Conservation (phyloP, 1,284 basidiomycete genomes). For the Cystobasidium slooffiae region DNA sequence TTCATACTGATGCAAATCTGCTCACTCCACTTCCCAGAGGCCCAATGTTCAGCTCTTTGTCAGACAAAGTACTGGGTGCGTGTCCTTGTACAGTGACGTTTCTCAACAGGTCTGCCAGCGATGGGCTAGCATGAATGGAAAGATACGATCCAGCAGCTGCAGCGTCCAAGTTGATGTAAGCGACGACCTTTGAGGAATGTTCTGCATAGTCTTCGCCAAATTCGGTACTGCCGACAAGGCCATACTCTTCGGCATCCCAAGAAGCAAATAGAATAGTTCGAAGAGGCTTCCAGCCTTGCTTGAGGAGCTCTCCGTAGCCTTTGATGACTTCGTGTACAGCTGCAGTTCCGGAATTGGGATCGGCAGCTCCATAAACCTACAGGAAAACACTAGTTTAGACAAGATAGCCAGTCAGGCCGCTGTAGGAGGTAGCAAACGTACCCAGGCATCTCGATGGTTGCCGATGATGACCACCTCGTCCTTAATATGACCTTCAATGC, state of each 20-base stretch:
- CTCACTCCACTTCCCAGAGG: slow-evolving; percentile 53
- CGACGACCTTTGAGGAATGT: slow-evolving; percentile 62
- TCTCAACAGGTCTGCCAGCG: slow-evolving; percentile 74
- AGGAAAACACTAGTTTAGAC: slow-evolving; percentile 32
- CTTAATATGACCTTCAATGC: slow-evolving; percentile 81
- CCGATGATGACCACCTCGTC: slow-evolving; percentile 86
- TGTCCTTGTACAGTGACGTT: slow-evolving; percentile 62
- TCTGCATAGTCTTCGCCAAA: slow-evolving; percentile 58
- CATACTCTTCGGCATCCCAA: slow-evolving; percentile 80
- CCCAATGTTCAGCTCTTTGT: slow-evolving; percentile 46
- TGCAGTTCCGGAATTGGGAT: slow-evolving; percentile 86
- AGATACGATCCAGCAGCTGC: slow-evolving; percentile 73
- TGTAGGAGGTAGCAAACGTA: not conserved
- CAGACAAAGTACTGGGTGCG: slow-evolving; percentile 3
- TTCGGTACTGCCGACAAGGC: slow-evolving; percentile 57
- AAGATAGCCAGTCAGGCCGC: not conserved
- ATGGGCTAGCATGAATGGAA: slow-evolving; percentile 67
- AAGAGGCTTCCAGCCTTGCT: slow-evolving; percentile 83
- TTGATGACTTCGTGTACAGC: slow-evolving; percentile 81
- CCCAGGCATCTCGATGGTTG: slow-evolving; percentile 78
- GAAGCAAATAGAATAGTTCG: slow-evolving; percentile 85
- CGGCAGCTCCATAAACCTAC: slow-evolving; percentile 64
- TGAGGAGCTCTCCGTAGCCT: slow-evolving; percentile 75
- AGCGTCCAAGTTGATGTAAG: slow-evolving; percentile 80
- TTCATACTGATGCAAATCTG: slow-evolving; percentile 53